Base-by-base conservation (phyloP, 768 basidiomycete species). In the Steccherinum ochraceum region DNA sequence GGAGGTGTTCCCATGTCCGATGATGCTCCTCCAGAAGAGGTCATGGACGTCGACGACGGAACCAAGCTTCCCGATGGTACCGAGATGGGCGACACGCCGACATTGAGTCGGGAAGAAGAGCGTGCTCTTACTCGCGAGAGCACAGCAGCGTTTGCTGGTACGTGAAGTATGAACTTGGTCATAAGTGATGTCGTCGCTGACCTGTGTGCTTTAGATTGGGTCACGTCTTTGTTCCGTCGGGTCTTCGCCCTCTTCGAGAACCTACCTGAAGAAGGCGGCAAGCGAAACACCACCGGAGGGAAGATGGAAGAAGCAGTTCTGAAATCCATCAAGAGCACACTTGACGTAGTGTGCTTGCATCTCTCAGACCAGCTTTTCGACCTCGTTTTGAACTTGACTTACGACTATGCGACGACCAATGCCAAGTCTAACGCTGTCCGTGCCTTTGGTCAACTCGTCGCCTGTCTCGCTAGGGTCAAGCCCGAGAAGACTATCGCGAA, bases 201-300 rank as follows among this genome's bases (percentile, higher is more conserved):
- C 30, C 18, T 13, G 4, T 26, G 40, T 7, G 26, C 18, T 52
- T 12, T 52, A 89, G 90, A 88, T 61, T 92, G 90, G 89, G 83
- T 91, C 12, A 77, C 77, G 0, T 81, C 84, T 19, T 77, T 92
- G 24, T 84, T 92, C 60, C 75, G 87, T 13, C 80, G 89, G 10
- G 80, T 92, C 47, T 73, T 92, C 48, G 80, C 88, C 1, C 69
- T 97, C 18, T 94, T 87, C 61, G 90, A 93, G 69, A 94, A 95
- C 62, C 72, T 98, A 3, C 94, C 94, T 0, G 95, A 98, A 64
- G 94, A 95, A 68, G 93, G 90, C 11, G 95, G 95, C 3, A 83
- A 81, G 69, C 81, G 77, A 68, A 89, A 89, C 55, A 85, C 78
- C 27, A 91, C 90, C 1, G 89, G 89, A 20, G 89, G 89, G n/a